Conservation (phyloP, 768 basidiomycete species). For the Holtermannia corniformis region DNA sequence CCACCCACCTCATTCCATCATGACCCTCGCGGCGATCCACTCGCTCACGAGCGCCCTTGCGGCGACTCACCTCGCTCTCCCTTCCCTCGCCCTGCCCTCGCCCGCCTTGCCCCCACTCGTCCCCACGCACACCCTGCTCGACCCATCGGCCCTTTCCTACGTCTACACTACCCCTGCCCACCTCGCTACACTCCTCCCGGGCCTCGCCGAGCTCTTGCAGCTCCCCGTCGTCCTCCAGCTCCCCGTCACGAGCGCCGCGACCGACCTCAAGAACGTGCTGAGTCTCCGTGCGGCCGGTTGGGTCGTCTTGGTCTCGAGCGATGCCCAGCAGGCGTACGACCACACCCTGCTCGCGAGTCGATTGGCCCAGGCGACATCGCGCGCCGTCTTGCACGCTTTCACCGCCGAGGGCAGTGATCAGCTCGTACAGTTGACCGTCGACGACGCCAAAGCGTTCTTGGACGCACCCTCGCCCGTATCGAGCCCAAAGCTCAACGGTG, state of each 20-base stretch:
- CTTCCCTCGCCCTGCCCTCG: background rate
- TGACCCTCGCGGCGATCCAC: background rate
- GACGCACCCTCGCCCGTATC: slow-evolving; percentile 8
- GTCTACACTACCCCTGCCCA: background rate
- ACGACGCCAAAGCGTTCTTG: slow-evolving; percentile 41
- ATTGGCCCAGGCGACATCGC: slow-evolving; percentile 59
- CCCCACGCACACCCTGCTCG: background rate
- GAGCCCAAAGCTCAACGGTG: slow-evolving; percentile 15
- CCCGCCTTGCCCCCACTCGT: background rate
- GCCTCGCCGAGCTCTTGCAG: background rate
- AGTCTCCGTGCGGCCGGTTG: slow-evolving; percentile 69
- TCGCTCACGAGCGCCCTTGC: background rate
- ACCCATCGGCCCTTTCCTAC: background rate
- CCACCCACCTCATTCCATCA: background rate
- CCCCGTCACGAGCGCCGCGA: background rate
- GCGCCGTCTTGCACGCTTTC: slow-evolving; percentile 79
- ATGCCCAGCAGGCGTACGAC: slow-evolving; percentile 73
- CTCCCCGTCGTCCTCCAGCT: background rate
- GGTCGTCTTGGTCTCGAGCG: slow-evolving; percentile 69
- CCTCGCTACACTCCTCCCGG: background rate
- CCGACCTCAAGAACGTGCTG: slow-evolving; percentile 45
- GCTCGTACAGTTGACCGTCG: slow-evolving; percentile 51
- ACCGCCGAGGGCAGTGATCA: slow-evolving; percentile 47
- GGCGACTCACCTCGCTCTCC: background rate
- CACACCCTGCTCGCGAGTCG: slow-evolving; percentile 78